Conservation (phyloP, 148 eudicot species). For the Beta vulgaris region DNA sequence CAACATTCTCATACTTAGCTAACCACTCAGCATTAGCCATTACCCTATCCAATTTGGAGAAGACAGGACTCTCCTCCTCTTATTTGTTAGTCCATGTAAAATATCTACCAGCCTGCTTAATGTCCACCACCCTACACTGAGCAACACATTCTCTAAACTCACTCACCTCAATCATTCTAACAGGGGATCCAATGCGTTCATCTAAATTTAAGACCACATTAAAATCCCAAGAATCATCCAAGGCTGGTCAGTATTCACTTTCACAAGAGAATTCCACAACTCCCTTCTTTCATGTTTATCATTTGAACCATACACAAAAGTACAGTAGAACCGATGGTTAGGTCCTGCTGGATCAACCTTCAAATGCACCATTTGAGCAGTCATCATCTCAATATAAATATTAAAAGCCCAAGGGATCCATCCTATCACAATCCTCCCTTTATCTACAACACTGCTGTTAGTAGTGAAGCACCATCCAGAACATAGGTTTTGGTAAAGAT, state of each 20-base stretch:
- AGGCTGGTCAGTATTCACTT: background rate
- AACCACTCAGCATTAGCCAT: background rate
- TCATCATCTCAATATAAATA: no score
- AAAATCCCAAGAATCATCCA: background rate
- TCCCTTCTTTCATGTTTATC: no score
- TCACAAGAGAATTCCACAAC: background rate
- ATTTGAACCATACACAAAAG: no score
- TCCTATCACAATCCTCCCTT: background rate
- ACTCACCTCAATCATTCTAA: background rate
- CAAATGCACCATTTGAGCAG: no score
- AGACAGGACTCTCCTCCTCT: background rate
- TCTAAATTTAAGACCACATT: background rate
- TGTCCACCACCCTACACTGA: background rate
- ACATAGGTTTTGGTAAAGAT: background rate
- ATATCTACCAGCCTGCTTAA: background rate
- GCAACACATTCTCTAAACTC: background rate
- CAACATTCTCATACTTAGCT: rapidly evolving
- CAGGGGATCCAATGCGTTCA: background rate
- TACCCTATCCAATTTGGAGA: background rate
- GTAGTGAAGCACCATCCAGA: background rate
- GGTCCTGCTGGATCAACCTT: no score
- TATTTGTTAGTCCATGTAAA: background rate
- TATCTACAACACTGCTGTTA: no score
- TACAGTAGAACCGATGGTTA: background rate
- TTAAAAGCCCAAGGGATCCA: background rate